Evolutionary conservation across 169 alveolate species (phyloP).

Genomic region (Perkinsus chesapeaki): DNA sequence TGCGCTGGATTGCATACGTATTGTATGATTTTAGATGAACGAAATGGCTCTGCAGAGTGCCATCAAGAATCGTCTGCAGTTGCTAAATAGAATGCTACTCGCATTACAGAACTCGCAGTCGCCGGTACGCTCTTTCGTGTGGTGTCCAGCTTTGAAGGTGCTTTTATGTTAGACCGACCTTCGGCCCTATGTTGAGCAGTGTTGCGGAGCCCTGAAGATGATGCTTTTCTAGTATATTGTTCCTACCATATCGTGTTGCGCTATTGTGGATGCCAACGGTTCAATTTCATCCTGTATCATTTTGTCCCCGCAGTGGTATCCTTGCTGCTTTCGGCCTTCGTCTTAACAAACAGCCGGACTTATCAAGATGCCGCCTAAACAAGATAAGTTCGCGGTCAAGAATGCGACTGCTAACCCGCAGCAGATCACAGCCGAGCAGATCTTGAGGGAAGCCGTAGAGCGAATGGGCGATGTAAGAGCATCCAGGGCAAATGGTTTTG

Average conservation of each 20-base stretch:
- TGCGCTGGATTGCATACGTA: neutral
- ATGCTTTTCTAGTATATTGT: neutral
- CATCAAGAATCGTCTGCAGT: neutral
- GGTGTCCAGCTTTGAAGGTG: neutral
- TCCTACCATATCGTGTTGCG: neutral
- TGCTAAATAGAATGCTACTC: neutral
- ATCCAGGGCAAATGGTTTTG: neutral
- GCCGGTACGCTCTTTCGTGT: neutral
- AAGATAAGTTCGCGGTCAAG: constrained; percentile 49
- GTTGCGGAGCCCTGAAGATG: neutral
- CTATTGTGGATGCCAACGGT: neutral
- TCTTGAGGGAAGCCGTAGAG: constrained; percentile 91
- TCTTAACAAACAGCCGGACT: neutral
- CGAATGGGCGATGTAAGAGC: constrained; percentile 69
- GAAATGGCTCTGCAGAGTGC: neutral
- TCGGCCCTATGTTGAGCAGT: neutral
- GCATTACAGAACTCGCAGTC: neutral
- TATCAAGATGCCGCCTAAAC: neutral
- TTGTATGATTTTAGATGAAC: neutral
- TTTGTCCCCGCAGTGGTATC: neutral
- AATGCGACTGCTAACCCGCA: constrained; percentile 94
- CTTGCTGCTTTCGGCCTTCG: neutral
- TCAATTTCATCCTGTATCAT: neutral
- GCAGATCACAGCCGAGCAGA: constrained; percentile 97
- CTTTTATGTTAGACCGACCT: neutral